Evolutionary conservation across 1,284 basidiomycete species (phyloP).

Genomic region (Macrocystidia cucumis): DNA sequence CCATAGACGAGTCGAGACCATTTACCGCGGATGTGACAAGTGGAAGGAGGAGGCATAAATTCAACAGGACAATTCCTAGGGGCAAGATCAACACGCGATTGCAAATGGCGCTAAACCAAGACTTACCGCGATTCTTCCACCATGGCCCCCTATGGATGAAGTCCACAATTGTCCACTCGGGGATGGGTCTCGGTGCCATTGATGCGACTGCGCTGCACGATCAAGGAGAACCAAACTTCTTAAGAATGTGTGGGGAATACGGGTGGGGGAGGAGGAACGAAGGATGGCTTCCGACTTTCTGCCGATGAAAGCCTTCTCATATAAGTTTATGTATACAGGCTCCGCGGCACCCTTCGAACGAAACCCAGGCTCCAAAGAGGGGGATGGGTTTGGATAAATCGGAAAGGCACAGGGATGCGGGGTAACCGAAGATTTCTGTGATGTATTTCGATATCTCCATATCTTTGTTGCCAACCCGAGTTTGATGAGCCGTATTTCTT

Average conservation of each 20-base stretch:
- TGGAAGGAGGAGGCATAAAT: constrained; percentile 51
- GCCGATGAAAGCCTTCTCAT: background rate
- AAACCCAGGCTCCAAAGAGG: background rate
- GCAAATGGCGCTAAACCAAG: constrained; percentile 1
- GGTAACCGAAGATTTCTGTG: too few species aligned
- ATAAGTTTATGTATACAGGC: constrained; percentile 1
- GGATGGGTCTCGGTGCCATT: constrained; percentile 21
- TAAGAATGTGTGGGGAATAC: background rate
- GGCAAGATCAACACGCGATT: background rate
- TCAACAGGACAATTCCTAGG: constrained; percentile 51
- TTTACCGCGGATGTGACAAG: constrained; percentile 53
- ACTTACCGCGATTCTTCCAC: constrained; percentile 53
- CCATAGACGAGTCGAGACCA: constrained; percentile 54
- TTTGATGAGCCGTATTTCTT: too few species aligned
- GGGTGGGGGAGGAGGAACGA: background rate
- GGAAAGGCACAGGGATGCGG: too few species aligned
- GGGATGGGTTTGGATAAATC: background rate
- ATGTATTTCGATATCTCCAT: too few species aligned
- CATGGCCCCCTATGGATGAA: constrained; percentile 52
- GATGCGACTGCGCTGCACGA: background rate
- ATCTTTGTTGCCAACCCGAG: too few species aligned
- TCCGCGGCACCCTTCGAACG: constrained; percentile 3
- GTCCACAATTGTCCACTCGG: constrained; percentile 47
- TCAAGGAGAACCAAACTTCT: background rate
- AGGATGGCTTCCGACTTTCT: too few species aligned